Evolutionary conservation across 139 green algal species (phyloP).

Genomic region (Chlorella sorokiniana): DNA sequence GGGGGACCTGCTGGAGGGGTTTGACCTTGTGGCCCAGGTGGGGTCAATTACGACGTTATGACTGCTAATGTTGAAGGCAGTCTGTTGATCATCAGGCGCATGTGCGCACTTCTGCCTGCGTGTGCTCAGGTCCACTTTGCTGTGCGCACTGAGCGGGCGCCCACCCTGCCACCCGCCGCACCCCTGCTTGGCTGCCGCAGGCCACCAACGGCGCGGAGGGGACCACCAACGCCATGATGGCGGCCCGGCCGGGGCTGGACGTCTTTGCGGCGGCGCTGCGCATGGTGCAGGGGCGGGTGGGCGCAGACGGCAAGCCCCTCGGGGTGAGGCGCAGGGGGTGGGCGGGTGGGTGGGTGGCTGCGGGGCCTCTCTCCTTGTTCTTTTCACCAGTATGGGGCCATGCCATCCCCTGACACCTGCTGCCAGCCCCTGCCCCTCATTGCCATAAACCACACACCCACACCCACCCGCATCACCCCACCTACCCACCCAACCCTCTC

Average conservation of each 20-base stretch:
- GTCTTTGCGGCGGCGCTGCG: not conserved
- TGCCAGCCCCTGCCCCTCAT: not conserved
- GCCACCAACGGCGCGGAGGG: not conserved
- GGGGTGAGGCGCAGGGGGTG: not conserved
- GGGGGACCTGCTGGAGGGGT: conserved; percentile 5
- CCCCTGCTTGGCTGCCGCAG: not conserved
- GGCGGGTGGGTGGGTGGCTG: not conserved
- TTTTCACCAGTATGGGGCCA: too few species aligned
- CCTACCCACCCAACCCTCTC: not conserved
- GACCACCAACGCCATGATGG: not conserved
- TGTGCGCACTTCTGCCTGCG: too few species aligned
- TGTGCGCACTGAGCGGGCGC: too few species aligned
- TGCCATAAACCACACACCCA: not conserved
- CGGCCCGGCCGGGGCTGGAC: not conserved
- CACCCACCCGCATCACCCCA: not conserved
- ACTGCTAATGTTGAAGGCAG: too few species aligned
- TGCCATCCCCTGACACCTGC: too few species aligned
- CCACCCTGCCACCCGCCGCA: not conserved
- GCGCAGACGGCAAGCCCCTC: not conserved
- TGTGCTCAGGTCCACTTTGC: too few species aligned
- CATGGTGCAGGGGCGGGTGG: not conserved
- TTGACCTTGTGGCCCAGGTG: not conserved
- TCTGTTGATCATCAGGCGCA: too few species aligned
- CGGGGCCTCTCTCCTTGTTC: too few species aligned
- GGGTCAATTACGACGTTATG: too few species aligned